Base-by-base conservation (phyloP, 2,329 filamentous ascomycete genomes). In the Fusarium veterinarium region DNA sequence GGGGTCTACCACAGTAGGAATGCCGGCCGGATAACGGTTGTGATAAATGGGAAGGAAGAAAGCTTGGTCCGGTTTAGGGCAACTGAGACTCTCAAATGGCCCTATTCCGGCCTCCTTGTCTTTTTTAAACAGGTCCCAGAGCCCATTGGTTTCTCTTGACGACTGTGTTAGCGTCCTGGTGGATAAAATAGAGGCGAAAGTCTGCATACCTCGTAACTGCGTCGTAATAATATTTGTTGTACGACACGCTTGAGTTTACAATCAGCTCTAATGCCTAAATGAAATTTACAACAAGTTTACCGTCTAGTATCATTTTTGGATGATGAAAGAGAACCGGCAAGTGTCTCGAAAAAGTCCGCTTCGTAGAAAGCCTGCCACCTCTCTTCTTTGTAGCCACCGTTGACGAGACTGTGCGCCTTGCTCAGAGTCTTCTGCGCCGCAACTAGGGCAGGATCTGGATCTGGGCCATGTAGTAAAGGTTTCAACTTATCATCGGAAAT, bases 31-130 rank as follows among this genome's bases (percentile, higher is more conserved):
- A 46, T 20, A 25, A 1, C 8, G 23, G 8, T 19, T 12, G 20
- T 49, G 51, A 13, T 68, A 73, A 3, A 75, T 70, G n/a, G 72
- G 73, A 19, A 75, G 58, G 30, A 59, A 73, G 40, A 69, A 76
- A 20, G 62, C 66, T 4, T 74, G 51, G 49, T 76, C 68, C 11
- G 68, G 71, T 9, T 65, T 60, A 2, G 71, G 74, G 30, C 58
- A 60, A 14, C 44, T 46, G 44, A 28, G 12, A 8, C 9, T 14
- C 30, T 33, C 11, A 6, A 33, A n/a, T 17, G 45, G 9, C 45
- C 6, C 28, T 48, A n/a, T n/a, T 31, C 9, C 23, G 44, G 19
- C 6, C 25, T 45, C 5, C 17, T 45, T 6, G 14, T 45, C 44
- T 10, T 45, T 45, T 20, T 14, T 14, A 14, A 45, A 45, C 3